These are phyloP conservation scores for Salix suchowensis DNA, from an alignment of 345 rosid species.

Conservation along the genomic window DNA sequence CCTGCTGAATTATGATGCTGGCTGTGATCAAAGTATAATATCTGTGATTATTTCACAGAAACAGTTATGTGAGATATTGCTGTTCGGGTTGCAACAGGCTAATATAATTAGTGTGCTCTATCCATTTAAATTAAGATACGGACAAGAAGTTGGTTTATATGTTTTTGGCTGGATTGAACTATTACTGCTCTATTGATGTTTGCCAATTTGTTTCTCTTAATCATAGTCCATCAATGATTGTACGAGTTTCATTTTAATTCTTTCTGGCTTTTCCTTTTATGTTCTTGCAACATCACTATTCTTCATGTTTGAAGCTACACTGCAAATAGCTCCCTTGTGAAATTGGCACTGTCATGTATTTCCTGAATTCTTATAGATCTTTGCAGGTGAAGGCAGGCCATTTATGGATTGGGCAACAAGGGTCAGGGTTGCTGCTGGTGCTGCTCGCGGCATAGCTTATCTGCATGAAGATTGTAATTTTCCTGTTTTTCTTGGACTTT, in stretches of 20 bases:
- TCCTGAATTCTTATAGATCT: constrained; percentile 7
- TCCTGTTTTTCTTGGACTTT: constrained; percentile 14
- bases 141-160: not conserved
- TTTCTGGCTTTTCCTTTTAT: not conserved
- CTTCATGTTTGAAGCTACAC: not conserved
- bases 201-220: not conserved
- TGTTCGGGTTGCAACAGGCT: not conserved
- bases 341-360: not conserved
- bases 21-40: not conserved
- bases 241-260: not conserved
- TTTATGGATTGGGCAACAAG: constrained; percentile 84
- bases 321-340: not conserved
- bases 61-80: not conserved
- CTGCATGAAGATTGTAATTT: constrained; percentile 95
- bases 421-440: constrained; percentile 87
- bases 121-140: not conserved
- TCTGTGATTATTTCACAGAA: not conserved
- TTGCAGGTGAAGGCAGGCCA: constrained; percentile 64
- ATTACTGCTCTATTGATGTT: not conserved
- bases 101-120: not conserved
- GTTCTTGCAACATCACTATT: not conserved
- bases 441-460: constrained; percentile 97
- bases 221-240: not conserved
- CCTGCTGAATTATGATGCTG: not conserved
- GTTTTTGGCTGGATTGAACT: not conserved